phyloP scores from a whole-genome alignment of 192 early-diverging fungal species.

The Coemansia sp. region DNA sequence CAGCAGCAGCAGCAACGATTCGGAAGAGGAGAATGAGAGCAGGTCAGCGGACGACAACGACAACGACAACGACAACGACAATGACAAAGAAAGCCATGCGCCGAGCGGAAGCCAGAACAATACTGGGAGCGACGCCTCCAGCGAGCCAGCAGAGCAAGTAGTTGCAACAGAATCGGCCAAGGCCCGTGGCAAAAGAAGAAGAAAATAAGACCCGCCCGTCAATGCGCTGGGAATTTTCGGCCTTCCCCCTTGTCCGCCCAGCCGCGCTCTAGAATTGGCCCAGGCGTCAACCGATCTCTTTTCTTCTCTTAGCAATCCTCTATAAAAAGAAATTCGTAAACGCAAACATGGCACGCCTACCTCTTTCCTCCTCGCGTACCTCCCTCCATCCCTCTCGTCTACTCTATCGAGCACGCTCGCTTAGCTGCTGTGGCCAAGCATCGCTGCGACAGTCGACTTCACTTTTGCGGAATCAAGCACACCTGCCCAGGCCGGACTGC shows the following conservation, averaged over 20 bases:
- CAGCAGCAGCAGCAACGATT: slow-evolving; percentile 12
- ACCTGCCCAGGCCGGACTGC: not conserved
- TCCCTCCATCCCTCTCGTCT: not conserved
- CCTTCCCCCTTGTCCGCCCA: not conserved
- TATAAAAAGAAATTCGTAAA: not conserved
- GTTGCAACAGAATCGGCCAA: not conserved
- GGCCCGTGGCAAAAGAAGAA: not conserved
- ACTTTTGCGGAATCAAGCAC: not conserved
- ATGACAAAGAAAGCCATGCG: not conserved
- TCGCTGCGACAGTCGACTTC: not conserved
- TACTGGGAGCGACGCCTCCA: not conserved
- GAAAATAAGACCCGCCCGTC: not conserved
- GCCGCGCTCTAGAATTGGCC: not conserved
- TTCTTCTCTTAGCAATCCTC: not conserved
- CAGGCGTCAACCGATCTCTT: not conserved
- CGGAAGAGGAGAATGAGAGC: not conserved
- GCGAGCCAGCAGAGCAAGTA: not conserved
- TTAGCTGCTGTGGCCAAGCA: not conserved
- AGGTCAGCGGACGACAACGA: not conserved
- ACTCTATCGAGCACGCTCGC: not conserved
- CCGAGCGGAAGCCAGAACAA: not conserved
- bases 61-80: not conserved
- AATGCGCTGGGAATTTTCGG: not conserved
- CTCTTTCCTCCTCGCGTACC: not conserved
- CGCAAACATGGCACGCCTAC: not conserved